Evolutionary conservation across 2,329 filamentous ascomycete species (phyloP), one percentile per base, ranked within the genome.

Genomic region (Neopestalotiopsis rosae): DNA sequence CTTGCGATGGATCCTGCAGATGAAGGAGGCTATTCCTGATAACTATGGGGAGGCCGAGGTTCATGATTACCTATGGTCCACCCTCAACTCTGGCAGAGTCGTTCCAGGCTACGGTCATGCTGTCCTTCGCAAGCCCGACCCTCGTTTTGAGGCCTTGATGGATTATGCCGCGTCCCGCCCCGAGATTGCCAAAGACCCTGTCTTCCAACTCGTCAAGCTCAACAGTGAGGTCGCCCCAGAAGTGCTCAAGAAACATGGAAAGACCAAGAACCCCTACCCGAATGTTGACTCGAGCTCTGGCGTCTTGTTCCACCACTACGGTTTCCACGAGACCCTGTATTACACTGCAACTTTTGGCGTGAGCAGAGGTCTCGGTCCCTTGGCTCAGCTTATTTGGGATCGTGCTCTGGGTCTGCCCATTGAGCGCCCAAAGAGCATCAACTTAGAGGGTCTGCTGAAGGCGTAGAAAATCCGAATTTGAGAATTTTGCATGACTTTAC

Each of bases 191-290:
- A 84, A 88, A 62, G 93, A 98, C 81, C 94, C 95, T 1, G 91
- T 98, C 71, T 98, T 97, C 90, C 90, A 94, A 82, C 90, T 99
- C 12, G 95, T 99, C 68, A 92, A 95, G 88, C 91, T 92, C 85
- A 98, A 97, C 86, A 94, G 92, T 73, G 92, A 94, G 77, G 92
- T 99, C 72, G 96, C 96, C 0, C 96, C 96, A 17, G 89, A 90
- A 66, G 96, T 99, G 24, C 87, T 99, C 75, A 96, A 90, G 76
- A 91, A 98, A 85, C 96, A 99, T 79, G 96, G 96, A 81, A 98
- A 98, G 91, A 97, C 94, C 74, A 97, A 97, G 88, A 97, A 97
- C 85, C 94, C 96, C 1, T 97, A 95, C 83, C 96, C 96, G 72
- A 99, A 99, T 80, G 96, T 99, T 71, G 96, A 99, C 82, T 94